Evolutionary conservation across 495 filamentous ascomycete species (phyloP).

Genomic region (Aspergillus ellipticus): DNA sequence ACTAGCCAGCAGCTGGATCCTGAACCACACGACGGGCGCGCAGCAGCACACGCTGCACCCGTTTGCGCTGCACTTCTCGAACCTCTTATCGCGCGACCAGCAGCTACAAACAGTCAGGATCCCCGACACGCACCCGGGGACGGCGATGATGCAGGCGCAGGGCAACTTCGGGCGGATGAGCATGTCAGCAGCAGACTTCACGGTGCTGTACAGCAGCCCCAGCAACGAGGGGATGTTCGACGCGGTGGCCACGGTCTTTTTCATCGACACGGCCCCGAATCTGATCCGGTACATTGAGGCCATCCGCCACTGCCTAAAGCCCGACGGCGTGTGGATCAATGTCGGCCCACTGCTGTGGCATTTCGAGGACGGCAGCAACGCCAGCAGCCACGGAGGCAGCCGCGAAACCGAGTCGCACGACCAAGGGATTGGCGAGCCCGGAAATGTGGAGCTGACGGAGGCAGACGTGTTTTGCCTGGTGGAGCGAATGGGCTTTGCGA

Average conservation of each 20-base stretch:
- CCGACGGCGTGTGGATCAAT: constrained; percentile 82
- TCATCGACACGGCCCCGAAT: constrained; percentile 95
- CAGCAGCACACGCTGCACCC: constrained; percentile 61
- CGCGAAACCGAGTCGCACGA: constrained; percentile 16
- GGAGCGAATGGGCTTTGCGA: constrained; percentile 68
- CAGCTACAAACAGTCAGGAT: constrained; percentile 68
- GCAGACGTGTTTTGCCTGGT: constrained; percentile 81
- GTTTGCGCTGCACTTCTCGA: constrained; percentile 77
- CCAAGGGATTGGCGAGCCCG: constrained; percentile 68
- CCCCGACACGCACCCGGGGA: constrained; percentile 72
- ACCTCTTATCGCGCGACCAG: constrained; percentile 63
- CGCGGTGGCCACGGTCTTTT: constrained; percentile 86
- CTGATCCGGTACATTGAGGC: constrained; percentile 83
- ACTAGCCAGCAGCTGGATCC: constrained; percentile 78
- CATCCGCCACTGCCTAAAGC: constrained; percentile 70
- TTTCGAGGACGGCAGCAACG: constrained; percentile 58
- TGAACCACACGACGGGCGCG: constrained; percentile 63
- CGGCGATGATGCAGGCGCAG: constrained; percentile 41
- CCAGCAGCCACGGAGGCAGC: constrained; percentile 23
- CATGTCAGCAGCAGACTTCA: constrained; percentile 84
- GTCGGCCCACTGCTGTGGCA: constrained; percentile 91
- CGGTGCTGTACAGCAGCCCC: constrained; percentile 63
- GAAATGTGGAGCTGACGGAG: constrained; percentile 80
- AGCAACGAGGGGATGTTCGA: constrained; percentile 62
- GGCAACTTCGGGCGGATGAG: constrained; percentile 56